Evolutionary conservation across 2,329 filamentous ascomycete genomes (phyloP), one percentile per base, ranked within the genome.

Genomic region (Tolypocladium sp.): DNA sequence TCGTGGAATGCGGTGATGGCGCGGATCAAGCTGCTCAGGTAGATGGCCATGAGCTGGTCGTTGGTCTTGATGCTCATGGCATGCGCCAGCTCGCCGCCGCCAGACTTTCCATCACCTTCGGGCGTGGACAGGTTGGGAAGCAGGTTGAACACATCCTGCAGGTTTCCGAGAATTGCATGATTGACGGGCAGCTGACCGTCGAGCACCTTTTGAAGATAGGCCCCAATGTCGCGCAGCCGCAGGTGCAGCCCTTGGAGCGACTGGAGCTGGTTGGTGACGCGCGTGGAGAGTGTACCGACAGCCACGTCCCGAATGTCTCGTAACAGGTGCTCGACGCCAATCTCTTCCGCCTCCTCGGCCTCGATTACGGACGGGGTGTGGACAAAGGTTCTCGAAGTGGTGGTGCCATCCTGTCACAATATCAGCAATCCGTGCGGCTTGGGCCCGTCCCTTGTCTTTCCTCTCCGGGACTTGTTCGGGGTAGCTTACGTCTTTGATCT

Each of bases 41-140:
- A 99, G 73, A 99, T 97, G 57, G 92, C 87, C 90, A 99, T 97
- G 64, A 99, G 84, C 79, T 99, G 94, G 74, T 99, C 94, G 71
- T 99, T 99, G 60, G 93, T 97, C 85, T 99, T 99, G 78, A 96
- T 86, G 77, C 91, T 96, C 92, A 99, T 96, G 41, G 94, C 92
- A 62, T 94, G 85, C n/a, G 92, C 89, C 58, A 99, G 82, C 74
- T 97, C 94, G 70, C 89, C 88, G 68, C 92, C 91, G 67, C 88
- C 76, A 38, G 76, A 71, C 68, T 87, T 82, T 63, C 79, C 82
- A 49, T 87, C 86, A 51, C 82, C 80, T 59, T 90, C 85, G 37
- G 93, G 91, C 42, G 92, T 95, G 12, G 91, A 92, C 57, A 99
- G 84, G 76, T 99, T 99, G 55, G 94, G 94, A 30, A 99, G 86